Base-by-base conservation (phyloP, 1,284 basidiomycete genomes). In the Fomitopsis schrenkii region DNA sequence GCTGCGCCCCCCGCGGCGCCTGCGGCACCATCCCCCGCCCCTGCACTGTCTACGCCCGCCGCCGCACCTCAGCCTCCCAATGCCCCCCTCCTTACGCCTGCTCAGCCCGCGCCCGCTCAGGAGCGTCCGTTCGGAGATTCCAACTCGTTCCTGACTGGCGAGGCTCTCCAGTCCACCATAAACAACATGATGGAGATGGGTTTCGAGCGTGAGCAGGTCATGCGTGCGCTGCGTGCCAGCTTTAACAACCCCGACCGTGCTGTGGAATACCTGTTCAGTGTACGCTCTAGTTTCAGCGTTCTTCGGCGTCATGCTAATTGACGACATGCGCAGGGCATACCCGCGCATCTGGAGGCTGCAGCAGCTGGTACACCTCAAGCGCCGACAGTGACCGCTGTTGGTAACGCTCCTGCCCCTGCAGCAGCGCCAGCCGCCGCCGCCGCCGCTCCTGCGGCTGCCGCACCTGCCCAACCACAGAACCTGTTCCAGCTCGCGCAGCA, bases 181-280 rank as follows among this genome's bases (percentile, higher is more conserved):
- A 77, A 81, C 59, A 90, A 89, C 70, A 94, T 98, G 83, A 80
- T 91, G 55, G 91, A 95, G 70, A 99, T 99, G 97, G 97, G 97
- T 19, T 99, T 97, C 70, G 84, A 88, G 64, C 83, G 90, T 41
- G 94, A 95, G 2, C 85, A 95, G 71, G 94, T 98, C 36, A 77
- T 90, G 71, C 84, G 88, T 35, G 96, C 97, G 4, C 76, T 99
- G 75, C 85, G 94, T 62, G 97, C 96, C 26, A 96, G 94, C 72
- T 99, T 87, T 79, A 99, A 99, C 78, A 99, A 99, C 76, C 94
- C 97, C 1, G 96, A 99, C 71, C 87, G 97, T 48, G 97, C 97
- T 7, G 96, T 96, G 33, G 97, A 99, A 76, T 99, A 99, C 76
- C 81, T 99, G 56, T 91, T 98, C 86, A 97, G 75, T 65, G 96